A percentile compares a stretch with the other conserved stretches of the same genome.
These are phyloP conservation scores for Vigna radiata DNA, from an alignment of 306 rosid species.

Conservation along the genomic window DNA sequence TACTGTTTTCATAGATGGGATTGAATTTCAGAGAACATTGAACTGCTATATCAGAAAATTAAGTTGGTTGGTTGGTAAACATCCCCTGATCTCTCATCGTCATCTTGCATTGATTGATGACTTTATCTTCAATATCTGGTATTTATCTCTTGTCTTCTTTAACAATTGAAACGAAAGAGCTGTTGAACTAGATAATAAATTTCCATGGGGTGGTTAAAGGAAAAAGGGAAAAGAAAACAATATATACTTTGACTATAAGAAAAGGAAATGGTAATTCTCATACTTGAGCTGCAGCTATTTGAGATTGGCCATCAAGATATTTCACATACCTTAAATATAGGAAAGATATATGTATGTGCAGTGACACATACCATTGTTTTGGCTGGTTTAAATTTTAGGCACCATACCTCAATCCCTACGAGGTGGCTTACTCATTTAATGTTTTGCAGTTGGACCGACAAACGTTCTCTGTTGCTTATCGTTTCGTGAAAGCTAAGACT, in stretches of 20 bases:
- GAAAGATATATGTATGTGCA: constrained; percentile 10
- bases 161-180: constrained; percentile 7
- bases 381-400: background rate
- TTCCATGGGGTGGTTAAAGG: background rate
- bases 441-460: constrained; percentile 68
- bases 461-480: constrained; percentile 74
- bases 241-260: background rate
- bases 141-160: background rate
- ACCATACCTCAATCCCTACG: background rate
- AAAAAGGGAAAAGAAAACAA: background rate
- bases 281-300: constrained; percentile 15
- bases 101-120: background rate
- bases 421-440: background rate
- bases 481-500: constrained; percentile 90
- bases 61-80: constrained; percentile 21
- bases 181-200: background rate
- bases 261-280: background rate
- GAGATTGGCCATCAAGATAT: constrained; percentile 3
- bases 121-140: constrained; percentile 4
- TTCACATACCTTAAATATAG: background rate
- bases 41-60: constrained; percentile 5
- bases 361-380: background rate
- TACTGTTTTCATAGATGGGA: background rate
- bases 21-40: constrained; percentile 1
- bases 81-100: background rate